Percentiles rank a stretch among this genome's conserved stretches.
These are phyloP conservation scores for Hypomontagnella submonticulosa DNA, from an alignment of 495 filamentous ascomycete genomes.

Conservation along the genomic window DNA sequence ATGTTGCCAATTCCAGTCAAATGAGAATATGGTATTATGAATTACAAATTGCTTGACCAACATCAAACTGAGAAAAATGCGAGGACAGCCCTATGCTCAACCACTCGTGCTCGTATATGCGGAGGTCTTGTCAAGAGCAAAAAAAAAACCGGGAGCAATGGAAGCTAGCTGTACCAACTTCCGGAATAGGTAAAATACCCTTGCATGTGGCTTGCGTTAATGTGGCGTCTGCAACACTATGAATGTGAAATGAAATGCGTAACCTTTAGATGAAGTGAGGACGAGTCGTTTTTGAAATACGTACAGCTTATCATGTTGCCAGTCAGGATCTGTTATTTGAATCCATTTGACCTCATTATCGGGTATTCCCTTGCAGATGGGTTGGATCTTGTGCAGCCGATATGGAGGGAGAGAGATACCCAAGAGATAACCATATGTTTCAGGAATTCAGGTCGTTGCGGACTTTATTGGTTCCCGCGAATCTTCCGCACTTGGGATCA, in stretches of 20 bases:
- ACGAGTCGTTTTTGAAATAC: background rate
- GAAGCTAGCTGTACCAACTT: constrained; percentile 25
- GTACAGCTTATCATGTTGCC: background rate
- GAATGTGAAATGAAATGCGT: constrained; percentile 19
- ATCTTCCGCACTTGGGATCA: constrained; percentile 12
- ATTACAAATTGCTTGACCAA: background rate
- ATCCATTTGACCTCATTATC: constrained; percentile 7
- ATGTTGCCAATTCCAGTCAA: too few relatives aligned
- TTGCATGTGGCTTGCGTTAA: constrained; percentile 33
- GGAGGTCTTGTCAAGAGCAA: constrained; percentile 2
- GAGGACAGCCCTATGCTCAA: background rate
- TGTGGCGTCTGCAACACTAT: constrained; percentile 28
- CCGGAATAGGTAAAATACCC: constrained; percentile 27
- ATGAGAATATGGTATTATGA: background rate
- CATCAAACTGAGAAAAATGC: background rate
- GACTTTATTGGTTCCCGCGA: constrained; percentile 30
- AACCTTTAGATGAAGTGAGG: constrained; percentile 12
- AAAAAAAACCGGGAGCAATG: constrained; percentile 9
- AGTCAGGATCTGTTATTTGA: constrained; percentile 3
- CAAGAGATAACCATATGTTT: constrained; percentile 33
- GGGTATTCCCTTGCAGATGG: constrained; percentile 21
- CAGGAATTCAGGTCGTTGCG: constrained; percentile 13
- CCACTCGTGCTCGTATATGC: constrained; percentile 14
- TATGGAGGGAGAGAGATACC: constrained; percentile 35
- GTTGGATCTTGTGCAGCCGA: constrained; percentile 11